These are phyloP conservation scores for Excoecaria cochinchinensis DNA, from an alignment of 345 rosid genomes.

Conservation along the genomic window DNA sequence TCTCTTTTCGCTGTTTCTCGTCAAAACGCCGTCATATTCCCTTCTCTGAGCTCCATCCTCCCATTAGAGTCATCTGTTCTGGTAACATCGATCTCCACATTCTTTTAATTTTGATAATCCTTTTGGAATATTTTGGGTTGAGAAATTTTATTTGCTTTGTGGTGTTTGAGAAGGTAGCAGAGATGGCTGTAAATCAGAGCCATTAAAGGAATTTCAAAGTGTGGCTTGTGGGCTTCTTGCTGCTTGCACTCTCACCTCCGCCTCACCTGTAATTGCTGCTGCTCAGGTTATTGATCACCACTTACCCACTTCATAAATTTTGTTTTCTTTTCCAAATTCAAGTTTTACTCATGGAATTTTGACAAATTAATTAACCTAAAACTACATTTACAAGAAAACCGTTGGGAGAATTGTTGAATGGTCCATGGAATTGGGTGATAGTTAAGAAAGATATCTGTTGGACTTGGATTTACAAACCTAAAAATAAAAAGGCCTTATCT, in stretches of 20 bases:
- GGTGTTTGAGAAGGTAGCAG: constrained; percentile 19
- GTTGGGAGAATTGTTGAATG: too few relatives aligned
- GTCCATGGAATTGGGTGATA: too few relatives aligned
- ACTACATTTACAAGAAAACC: too few relatives aligned
- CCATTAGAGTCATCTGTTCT: constrained; percentile 44
- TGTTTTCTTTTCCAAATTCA: background rate
- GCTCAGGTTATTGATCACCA: constrained; percentile 46
- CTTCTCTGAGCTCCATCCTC: constrained; percentile 25
- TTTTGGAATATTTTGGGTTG: background rate
- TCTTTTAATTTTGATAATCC: background rate
- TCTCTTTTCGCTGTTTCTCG: constrained; percentile 20
- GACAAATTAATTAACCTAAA: too few relatives aligned
- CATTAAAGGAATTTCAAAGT: constrained; percentile 49
- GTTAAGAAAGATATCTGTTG: too few relatives aligned
- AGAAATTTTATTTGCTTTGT: background rate
- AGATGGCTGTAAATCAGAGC: constrained; percentile 26
- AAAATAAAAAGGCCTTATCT: too few relatives aligned
- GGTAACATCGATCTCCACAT: constrained; percentile 30
- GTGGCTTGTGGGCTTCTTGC: constrained; percentile 73
- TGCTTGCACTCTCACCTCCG: constrained; percentile 59
- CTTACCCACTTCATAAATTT: background rate
- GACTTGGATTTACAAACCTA: too few relatives aligned
- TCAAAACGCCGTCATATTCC: constrained; percentile 22
- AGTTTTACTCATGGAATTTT: background rate
- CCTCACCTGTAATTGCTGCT: constrained; percentile 82